Evolutionary conservation across 495 filamentous ascomycete genomes (phyloP).

Genomic region (Penicillium daleae): DNA sequence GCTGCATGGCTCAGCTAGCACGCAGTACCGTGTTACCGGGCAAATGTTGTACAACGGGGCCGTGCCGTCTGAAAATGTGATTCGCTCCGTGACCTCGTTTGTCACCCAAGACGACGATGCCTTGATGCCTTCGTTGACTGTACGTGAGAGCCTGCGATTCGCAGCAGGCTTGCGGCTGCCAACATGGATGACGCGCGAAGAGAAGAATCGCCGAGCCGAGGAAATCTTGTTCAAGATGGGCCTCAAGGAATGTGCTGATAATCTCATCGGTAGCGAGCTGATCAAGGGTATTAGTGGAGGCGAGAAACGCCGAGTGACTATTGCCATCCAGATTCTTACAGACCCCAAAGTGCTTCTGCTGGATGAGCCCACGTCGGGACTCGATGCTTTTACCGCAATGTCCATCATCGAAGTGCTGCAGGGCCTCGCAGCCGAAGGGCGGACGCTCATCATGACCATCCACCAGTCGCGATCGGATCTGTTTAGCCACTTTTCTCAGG

Average conservation of each 20-base stretch:
- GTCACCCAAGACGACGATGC: constrained; percentile 79
- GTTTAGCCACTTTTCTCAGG: constrained; percentile 68
- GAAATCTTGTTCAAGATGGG: constrained; percentile 74
- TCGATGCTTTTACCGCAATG: constrained; percentile 75
- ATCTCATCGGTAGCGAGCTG: constrained; percentile 68
- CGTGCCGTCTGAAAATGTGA: constrained; percentile 62
- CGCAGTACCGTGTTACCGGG: constrained; percentile 57
- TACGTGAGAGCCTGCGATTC: constrained; percentile 71
- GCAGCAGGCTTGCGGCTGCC: constrained; percentile 71
- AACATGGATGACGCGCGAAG: constrained; percentile 62
- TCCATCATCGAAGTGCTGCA: constrained; percentile 74
- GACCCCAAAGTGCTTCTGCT: constrained; percentile 70
- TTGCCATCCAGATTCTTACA: constrained; percentile 75
- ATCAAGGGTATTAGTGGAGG: constrained; percentile 79
- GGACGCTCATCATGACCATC: constrained; percentile 73
- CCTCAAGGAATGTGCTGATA: constrained; percentile 76
- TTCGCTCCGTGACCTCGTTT: constrained; percentile 71
- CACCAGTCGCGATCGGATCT: constrained; percentile 76
- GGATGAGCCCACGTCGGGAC: constrained; percentile 75
- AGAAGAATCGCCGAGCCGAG: constrained; percentile 68
- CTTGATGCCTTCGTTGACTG: constrained; percentile 71
- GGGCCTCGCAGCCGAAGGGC: constrained; percentile 70
- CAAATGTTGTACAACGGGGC: constrained; percentile 69
- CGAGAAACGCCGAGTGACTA: constrained; percentile 74
- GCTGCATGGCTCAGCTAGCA: constrained; percentile 57